phyloP scores from a whole-genome alignment of 441 rosid species.

The Croton setiger region DNA sequence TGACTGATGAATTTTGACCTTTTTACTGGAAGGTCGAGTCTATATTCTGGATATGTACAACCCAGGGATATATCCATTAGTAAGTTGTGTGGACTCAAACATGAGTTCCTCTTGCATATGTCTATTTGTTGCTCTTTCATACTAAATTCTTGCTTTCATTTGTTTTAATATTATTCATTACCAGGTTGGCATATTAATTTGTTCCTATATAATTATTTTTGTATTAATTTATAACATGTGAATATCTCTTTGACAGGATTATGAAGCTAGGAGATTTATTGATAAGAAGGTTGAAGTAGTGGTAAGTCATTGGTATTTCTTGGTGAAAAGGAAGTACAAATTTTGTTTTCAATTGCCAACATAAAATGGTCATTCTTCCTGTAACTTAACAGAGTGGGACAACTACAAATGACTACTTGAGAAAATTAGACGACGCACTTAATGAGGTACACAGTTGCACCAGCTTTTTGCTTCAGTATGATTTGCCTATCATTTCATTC shows the following conservation, averaged over 20 bases:
- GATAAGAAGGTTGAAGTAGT: conserved; percentile 73
- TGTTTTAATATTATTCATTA: neutral
- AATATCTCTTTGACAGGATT: conserved; percentile 47
- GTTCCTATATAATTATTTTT: neutral
- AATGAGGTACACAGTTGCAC: conserved; percentile 47
- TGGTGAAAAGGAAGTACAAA: neutral
- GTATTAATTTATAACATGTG: conserved; percentile 6
- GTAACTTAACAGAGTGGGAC: conserved; percentile 70
- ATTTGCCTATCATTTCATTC: conserved; percentile 11
- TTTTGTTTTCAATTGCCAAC: conserved; percentile 13
- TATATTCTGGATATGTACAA: conserved; percentile 88
- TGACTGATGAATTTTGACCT: conserved; percentile 14
- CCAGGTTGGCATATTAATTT: neutral
- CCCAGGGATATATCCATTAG: conserved; percentile 85
- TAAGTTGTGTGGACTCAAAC: conserved; percentile 39
- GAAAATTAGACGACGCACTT: conserved; percentile 78
- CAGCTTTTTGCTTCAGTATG: conserved; percentile 16
- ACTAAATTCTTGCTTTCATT: conserved; percentile 12
- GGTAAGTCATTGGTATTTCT: conserved; percentile 38
- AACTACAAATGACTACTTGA: conserved; percentile 62
- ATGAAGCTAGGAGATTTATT: conserved; percentile 67
- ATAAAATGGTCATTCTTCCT: conserved; percentile 6
- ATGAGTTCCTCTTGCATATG: neutral
- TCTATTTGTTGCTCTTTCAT: conserved; percentile 5
- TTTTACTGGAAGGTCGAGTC: conserved; percentile 58